A percentile compares a stretch with the other conserved stretches of the same genome.
phyloP scores from a whole-genome alignment of 257 asterid species.

The Fraxinus americana region DNA sequence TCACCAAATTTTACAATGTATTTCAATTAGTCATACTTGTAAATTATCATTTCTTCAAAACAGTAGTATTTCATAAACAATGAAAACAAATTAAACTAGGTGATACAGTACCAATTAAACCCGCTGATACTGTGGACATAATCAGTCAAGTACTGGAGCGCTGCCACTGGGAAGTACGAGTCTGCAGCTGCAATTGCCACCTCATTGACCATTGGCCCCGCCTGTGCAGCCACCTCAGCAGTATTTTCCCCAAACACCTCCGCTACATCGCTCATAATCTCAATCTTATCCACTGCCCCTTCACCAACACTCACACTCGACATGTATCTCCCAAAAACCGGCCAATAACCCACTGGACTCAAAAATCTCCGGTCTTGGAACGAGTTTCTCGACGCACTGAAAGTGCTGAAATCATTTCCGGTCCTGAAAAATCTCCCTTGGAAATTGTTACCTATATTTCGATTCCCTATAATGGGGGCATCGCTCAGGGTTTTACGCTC shows the following conservation, averaged over 20 bases:
- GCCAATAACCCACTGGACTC: conserved; percentile 44
- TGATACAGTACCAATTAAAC: conserved; percentile 62
- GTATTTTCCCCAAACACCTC: conserved; percentile 60
- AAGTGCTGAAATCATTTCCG: conserved; percentile 32
- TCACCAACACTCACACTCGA: conserved; percentile 57
- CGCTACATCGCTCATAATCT: conserved; percentile 54
- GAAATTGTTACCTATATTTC: conserved; percentile 29
- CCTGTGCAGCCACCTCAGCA: conserved; percentile 36
- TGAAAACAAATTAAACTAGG: conserved; percentile 39
- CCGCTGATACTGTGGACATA: conserved; percentile 71
- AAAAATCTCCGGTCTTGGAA: conserved; percentile 43
- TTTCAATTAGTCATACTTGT: not conserved
- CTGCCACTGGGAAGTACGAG: conserved; percentile 79
- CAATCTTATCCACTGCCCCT: conserved; percentile 56
- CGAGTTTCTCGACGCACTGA: conserved; percentile 31
- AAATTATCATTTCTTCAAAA: not conserved
- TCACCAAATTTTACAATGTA: not conserved
- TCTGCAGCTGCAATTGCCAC: conserved; percentile 87
- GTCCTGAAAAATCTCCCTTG: conserved; percentile 31
- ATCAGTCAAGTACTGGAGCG: conserved; percentile 71
- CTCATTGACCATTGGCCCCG: conserved; percentile 57
- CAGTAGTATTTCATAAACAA: not conserved
- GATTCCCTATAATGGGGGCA: conserved; percentile 20
- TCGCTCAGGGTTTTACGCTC: conserved; percentile 33
- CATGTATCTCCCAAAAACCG: conserved; percentile 49